Evolutionary conservation across 345 rosid species (phyloP).

Genomic region (Moricandia moricandioides): DNA sequence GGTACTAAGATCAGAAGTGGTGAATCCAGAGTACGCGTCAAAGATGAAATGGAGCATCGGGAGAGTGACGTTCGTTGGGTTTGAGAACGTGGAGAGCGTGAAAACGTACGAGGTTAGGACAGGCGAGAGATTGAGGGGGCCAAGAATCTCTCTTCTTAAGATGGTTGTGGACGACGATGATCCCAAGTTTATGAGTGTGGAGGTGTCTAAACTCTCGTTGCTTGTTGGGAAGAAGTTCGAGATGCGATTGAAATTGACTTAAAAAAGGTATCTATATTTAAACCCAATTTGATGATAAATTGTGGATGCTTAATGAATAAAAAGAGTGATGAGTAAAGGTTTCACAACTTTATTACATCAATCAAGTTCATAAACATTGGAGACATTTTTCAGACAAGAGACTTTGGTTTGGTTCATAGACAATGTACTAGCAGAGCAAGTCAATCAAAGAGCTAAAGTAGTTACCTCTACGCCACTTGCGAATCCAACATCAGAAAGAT

Average conservation of each 20-base stretch:
- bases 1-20: constrained; percentile 43
- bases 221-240: constrained; percentile 46
- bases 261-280: not conserved
- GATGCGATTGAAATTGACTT: constrained; percentile 36
- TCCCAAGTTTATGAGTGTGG: constrained; percentile 35
- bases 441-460: not conserved
- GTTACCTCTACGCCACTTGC: not conserved
- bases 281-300: constrained; percentile 2
- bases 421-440: not conserved
- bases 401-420: not conserved
- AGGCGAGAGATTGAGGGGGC: constrained; percentile 8
- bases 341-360: not conserved
- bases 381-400: not conserved
- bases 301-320: constrained; percentile 20
- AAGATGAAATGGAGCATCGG: constrained; percentile 49
- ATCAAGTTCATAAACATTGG: not conserved
- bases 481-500: constrained; percentile 2
- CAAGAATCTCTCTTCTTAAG: constrained; percentile 18
- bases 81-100: constrained; percentile 28
- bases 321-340: not conserved
- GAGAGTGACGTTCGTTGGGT: constrained; percentile 56
- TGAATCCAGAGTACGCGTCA: constrained; percentile 50
- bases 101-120: constrained; percentile 32
- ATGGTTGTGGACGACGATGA: constrained; percentile 12
- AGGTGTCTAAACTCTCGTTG: constrained; percentile 34